These are phyloP conservation scores for Solanum hybrid DNA, from an alignment of 305 asterid species.

Conservation along the genomic window DNA sequence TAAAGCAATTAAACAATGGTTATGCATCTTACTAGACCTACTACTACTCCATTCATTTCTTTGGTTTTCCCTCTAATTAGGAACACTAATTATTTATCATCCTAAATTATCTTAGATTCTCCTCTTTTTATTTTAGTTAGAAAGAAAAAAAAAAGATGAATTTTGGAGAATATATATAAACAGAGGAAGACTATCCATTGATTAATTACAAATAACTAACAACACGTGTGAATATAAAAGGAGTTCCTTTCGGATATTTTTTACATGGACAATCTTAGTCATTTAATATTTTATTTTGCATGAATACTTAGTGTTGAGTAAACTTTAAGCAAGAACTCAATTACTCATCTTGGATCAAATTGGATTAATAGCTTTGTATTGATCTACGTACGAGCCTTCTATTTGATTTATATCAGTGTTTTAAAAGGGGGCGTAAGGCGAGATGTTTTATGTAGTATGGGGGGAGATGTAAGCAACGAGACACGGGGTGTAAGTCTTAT, in stretches of 20 bases:
- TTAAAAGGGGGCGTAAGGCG: neutral
- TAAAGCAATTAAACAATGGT: neutral
- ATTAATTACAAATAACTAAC: neutral
- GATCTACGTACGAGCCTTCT: neutral
- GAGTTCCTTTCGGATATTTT: neutral
- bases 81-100: neutral
- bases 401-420: neutral
- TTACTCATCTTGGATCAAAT: neutral
- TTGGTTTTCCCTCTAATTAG: slow-evolving; percentile 1
- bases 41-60: neutral
- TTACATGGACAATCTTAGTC: neutral
- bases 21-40: slow-evolving; percentile 7
- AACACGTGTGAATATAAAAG: neutral
- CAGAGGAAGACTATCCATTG: neutral
- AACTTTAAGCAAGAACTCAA: neutral
- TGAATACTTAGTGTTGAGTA: neutral
- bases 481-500: neutral
- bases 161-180: neutral
- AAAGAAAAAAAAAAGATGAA: neutral
- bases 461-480: neutral
- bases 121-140: neutral
- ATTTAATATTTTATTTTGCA: neutral
- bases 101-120: neutral
- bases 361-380: neutral
- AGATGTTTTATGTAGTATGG: neutral